Percentiles rank a stretch among this genome's conserved stretches.
These are phyloP conservation scores for Phytopythium chamaehyphon DNA, from an alignment of 352 stramenopile genomes.

Conservation along the genomic window DNA sequence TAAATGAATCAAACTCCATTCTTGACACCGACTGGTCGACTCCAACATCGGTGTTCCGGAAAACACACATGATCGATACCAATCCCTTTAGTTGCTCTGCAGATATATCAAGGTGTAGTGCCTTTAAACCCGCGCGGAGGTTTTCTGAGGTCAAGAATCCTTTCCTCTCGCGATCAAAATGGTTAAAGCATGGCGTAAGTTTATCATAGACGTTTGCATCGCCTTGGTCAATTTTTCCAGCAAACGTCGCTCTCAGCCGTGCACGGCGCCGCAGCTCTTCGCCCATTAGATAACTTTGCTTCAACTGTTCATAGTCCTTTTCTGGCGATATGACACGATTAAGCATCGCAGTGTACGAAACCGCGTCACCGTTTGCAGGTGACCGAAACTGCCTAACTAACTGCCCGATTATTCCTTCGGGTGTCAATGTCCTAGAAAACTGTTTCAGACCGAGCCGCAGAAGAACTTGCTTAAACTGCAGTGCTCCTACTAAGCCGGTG, in stretches of 20 bases:
- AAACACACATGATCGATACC: slow-evolving; percentile 35
- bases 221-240: slow-evolving; percentile 23
- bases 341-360: slow-evolving; percentile 40
- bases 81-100: slow-evolving; percentile 31
- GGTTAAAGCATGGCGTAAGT: slow-evolving; percentile 51
- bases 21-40: slow-evolving; percentile 48
- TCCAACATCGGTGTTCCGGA: slow-evolving; percentile 25
- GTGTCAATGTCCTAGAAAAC: slow-evolving; percentile 9
- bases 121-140: slow-evolving; percentile 31
- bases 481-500: slow-evolving; percentile 30
- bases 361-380: slow-evolving; percentile 17
- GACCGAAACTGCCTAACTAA: slow-evolving; percentile 53
- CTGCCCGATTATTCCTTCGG: slow-evolving; percentile 42
- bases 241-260: slow-evolving; percentile 26
- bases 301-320: slow-evolving; percentile 6
- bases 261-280: slow-evolving; percentile 47
- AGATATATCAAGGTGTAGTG: slow-evolving; percentile 39
- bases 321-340: slow-evolving; percentile 8
- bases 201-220: slow-evolving; percentile 19
- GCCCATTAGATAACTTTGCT: slow-evolving; percentile 20
- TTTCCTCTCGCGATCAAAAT: slow-evolving; percentile 58
- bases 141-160: slow-evolving; percentile 41
- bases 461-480: slow-evolving; percentile 54
- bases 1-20: slow-evolving; percentile 80
- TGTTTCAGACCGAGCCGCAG: slow-evolving; percentile 31